Evolutionary conservation across 2,329 filamentous ascomycete genomes (phyloP).

Genomic region (Cytospora chrysosperma): DNA sequence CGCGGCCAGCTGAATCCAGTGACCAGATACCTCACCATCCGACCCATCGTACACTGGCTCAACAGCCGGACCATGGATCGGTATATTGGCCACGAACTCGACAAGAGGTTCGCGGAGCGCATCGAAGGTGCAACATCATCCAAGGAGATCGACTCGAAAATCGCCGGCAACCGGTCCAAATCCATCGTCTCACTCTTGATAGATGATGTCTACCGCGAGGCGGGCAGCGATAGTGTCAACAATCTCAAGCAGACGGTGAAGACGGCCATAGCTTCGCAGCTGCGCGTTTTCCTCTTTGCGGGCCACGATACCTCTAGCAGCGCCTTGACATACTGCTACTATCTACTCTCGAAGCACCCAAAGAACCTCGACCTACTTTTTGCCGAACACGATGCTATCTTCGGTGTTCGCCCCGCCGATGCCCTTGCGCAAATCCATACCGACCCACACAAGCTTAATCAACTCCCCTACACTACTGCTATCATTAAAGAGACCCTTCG

Average conservation of each 20-base stretch:
- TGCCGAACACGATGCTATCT: not conserved
- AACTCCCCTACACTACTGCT: not conserved
- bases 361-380: not conserved
- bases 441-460: not conserved
- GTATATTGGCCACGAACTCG: not conserved
- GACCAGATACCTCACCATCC: not conserved
- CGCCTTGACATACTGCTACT: slow-evolving; percentile 30
- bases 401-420: not conserved
- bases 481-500: not conserved
- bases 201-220: not conserved
- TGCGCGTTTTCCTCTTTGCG: slow-evolving; percentile 35
- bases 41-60: not conserved
- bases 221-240: not conserved
- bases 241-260: not conserved
- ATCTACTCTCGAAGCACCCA: slow-evolving; percentile 22
- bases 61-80: not conserved
- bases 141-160: not conserved
- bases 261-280: slow-evolving; percentile 28
- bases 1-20: not conserved
- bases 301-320: slow-evolving; percentile 36
- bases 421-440: not conserved
- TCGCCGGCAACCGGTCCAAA: not conserved
- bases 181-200: not conserved
- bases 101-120: not conserved
- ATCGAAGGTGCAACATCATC: not conserved